Evolutionary conservation across 2,329 filamentous ascomycete species (phyloP).

Genomic region (Stachybotrys echinatus): DNA sequence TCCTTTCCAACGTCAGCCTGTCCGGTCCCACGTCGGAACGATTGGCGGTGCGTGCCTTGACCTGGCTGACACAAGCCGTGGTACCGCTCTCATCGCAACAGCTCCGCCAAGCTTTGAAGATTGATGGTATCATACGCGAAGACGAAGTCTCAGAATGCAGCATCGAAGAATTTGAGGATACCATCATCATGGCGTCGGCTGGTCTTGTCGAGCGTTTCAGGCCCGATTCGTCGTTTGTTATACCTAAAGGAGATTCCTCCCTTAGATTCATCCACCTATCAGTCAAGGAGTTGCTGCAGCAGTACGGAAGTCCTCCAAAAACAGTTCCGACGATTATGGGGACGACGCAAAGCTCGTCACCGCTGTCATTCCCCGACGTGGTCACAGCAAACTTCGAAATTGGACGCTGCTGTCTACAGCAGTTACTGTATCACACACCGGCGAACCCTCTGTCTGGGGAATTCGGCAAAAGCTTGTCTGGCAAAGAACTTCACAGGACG

Average conservation of each 20-base stretch:
- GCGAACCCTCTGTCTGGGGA: not conserved
- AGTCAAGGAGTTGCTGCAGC: not conserved
- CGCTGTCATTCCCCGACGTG: not conserved
- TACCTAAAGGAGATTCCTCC: not conserved
- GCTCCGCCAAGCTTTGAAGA: not conserved
- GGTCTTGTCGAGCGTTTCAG: not conserved
- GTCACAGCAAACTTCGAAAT: not conserved
- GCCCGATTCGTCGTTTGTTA: not conserved
- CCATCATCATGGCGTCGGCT: not conserved
- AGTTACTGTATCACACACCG: not conserved
- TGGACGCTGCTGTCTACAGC: not conserved
- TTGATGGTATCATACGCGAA: not conserved
- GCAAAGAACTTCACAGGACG: not conserved
- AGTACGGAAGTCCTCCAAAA: no score
- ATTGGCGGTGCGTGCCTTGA: not conserved
- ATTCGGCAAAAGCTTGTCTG: not conserved
- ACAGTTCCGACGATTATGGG: no score
- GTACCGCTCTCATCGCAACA: not conserved
- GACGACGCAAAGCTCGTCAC: not conserved
- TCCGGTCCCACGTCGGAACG: not conserved
- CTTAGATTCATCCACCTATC: not conserved
- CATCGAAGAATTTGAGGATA: not conserved
- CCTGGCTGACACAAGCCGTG: not conserved
- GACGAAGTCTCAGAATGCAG: no score
- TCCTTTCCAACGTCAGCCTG: not conserved